These are phyloP conservation scores for Millerozyma miso DNA, from an alignment of 805 yeast species.

Conservation along the genomic window DNA sequence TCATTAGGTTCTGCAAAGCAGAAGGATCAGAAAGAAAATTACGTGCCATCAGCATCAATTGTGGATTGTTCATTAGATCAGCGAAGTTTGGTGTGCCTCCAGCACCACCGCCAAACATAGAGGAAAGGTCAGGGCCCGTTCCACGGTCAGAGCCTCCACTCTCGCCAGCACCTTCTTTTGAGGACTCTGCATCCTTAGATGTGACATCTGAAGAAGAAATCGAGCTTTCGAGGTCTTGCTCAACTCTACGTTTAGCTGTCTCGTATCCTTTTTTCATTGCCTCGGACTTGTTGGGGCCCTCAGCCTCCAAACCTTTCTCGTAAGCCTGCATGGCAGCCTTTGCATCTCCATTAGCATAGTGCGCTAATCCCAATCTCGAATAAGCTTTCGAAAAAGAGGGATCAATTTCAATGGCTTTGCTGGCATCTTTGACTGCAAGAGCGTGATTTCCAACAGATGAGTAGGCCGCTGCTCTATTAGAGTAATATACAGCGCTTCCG, in stretches of 20 bases:
- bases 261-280: slow-evolving; percentile 93
- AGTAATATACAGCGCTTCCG: slow-evolving; percentile 74
- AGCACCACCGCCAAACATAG: slow-evolving; percentile 60
- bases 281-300: slow-evolving; percentile 79
- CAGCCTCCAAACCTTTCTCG: slow-evolving; percentile 78
- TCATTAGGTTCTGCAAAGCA: slow-evolving; percentile 69
- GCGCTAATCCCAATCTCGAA: slow-evolving; percentile 91
- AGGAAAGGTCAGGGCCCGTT: slow-evolving; percentile 76
- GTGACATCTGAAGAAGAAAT: not conserved
- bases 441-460: slow-evolving; percentile 73
- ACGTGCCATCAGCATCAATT: slow-evolving; percentile 83
- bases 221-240: slow-evolving; percentile 55
- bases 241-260: slow-evolving; percentile 84
- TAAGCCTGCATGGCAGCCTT: slow-evolving; percentile 89
- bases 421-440: slow-evolving; percentile 79
- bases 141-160: slow-evolving; percentile 38
- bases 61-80: slow-evolving; percentile 84
- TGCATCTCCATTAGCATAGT: slow-evolving; percentile 90
- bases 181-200: slow-evolving; percentile 31
- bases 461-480: slow-evolving; percentile 96
- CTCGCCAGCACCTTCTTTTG: slow-evolving; percentile 17
- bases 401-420: slow-evolving; percentile 71
- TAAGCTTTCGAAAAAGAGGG: slow-evolving; percentile 87
- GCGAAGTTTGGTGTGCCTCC: slow-evolving; percentile 72
- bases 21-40: slow-evolving; percentile 82